Percentiles rank a stretch among this genome's conserved stretches.
Conservation (phyloP, 495 filamentous ascomycete species). For the Hypoxylon fuscum region DNA sequence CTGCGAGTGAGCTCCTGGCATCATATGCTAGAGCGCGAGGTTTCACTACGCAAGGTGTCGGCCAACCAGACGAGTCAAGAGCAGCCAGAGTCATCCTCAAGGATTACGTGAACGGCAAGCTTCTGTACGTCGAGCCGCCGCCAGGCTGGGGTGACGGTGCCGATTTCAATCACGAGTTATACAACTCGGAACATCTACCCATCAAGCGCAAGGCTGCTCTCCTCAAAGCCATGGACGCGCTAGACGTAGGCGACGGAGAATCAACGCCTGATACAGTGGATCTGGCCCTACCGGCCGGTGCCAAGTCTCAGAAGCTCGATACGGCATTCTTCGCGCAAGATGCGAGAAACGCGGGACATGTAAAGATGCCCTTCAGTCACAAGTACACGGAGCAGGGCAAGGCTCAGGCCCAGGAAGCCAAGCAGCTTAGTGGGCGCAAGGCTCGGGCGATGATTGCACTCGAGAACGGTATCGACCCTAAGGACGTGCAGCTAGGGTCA, state of each 20-base stretch:
- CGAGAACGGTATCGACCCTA: constrained; percentile 84
- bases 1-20: constrained; percentile 83
- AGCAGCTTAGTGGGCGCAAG: constrained; percentile 83
- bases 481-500: constrained; percentile 72
- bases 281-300: constrained; percentile 61
- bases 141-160: constrained; percentile 74
- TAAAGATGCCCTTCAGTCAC: constrained; percentile 84
- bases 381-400: constrained; percentile 85
- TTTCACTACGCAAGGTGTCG: constrained; percentile 85
- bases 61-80: constrained; percentile 91
- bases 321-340: constrained; percentile 82
- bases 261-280: constrained; percentile 56
- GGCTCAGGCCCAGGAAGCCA: constrained; percentile 54
- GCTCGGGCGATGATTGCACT: constrained; percentile 82
- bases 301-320: constrained; percentile 80
- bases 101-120: constrained; percentile 96
- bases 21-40: constrained; percentile 90
- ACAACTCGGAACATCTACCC: constrained; percentile 81
- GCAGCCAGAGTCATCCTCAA: constrained; percentile 92
- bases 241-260: constrained; percentile 52
- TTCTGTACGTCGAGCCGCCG: constrained; percentile 91
- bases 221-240: constrained; percentile 55
- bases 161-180: constrained; percentile 89
- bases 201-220: constrained; percentile 71
- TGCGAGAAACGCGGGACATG: constrained; percentile 67